Conservation (phyloP, 768 basidiomycete genomes). For the Brasilioporus rufonigricans region DNA sequence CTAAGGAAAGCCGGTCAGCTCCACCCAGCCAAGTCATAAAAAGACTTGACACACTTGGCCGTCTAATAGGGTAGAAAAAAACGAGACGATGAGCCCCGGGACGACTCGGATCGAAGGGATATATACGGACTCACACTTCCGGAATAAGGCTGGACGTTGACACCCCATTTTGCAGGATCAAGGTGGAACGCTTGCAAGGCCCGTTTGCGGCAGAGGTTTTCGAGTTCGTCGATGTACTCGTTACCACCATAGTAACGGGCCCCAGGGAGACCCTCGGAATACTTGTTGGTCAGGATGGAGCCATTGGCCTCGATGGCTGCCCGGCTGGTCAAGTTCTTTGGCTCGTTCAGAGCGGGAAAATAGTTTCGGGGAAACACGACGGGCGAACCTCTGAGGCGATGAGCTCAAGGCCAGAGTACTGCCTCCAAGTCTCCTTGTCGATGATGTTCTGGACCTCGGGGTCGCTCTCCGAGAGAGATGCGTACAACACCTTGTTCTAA, state of each 20-base stretch:
- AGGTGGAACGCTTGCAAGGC: constrained; percentile 96
- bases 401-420: constrained; percentile 96
- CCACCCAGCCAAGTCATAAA: background rate
- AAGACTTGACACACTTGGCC: constrained; percentile 65
- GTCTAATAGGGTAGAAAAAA: constrained; percentile 48
- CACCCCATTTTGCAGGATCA: constrained; percentile 91
- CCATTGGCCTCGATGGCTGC: constrained; percentile 99
- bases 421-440: constrained; percentile 98
- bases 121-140: constrained; percentile 62
- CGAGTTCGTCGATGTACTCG: constrained; percentile 96
- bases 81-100: constrained; percentile 13
- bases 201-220: constrained; percentile 90
- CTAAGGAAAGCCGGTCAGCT: constrained; percentile 38
- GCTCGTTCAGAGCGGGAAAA: background rate
- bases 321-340: constrained; percentile 90
- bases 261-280: constrained; percentile 98
- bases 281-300: constrained; percentile 98
- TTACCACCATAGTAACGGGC: constrained; percentile 98
- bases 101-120: background rate
- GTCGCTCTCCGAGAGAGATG: constrained; percentile 85
- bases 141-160: constrained; percentile 99
- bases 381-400: constrained; percentile 91
- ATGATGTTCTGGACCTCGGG: constrained; percentile 96
- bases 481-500: constrained; percentile 92
- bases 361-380: background rate